These are phyloP conservation scores for Talaromyces sp. DNA, from an alignment of 2,329 filamentous ascomycete species.

Conservation along the genomic window DNA sequence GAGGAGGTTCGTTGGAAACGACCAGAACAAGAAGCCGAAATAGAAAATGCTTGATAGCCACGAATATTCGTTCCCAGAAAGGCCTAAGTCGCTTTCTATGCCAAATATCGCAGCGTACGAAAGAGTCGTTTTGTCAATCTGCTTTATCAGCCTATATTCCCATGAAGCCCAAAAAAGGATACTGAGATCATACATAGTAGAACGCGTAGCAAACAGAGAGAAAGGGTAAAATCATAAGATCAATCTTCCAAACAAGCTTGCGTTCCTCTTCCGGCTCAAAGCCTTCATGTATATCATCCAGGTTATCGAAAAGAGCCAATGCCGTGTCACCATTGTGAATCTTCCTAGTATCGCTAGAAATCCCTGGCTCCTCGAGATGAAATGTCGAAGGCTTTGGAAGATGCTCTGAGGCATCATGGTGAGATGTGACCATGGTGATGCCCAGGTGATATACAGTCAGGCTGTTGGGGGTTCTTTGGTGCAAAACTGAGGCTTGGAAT, in stretches of 20 bases:
- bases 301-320: constrained; percentile 48
- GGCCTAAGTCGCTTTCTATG: constrained; percentile 49
- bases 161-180: neutral
- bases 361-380: constrained; percentile 6
- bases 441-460: neutral
- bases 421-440: neutral
- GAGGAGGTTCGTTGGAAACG: constrained; percentile 16
- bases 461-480: neutral
- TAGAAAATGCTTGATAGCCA: constrained; percentile 49
- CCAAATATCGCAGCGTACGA: constrained; percentile 56
- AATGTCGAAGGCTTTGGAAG: neutral
- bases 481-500: too few species aligned
- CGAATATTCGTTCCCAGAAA: constrained; percentile 42
- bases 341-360: constrained; percentile 18
- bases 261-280: constrained; percentile 49
- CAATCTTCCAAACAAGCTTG: constrained; percentile 54
- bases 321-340: constrained; percentile 49
- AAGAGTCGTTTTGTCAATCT: constrained; percentile 30
- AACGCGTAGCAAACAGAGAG: constrained; percentile 54
- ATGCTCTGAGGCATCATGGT: neutral
- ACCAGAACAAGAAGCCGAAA: constrained; percentile 41
- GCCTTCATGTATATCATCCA: constrained; percentile 45
- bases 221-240: constrained; percentile 57
- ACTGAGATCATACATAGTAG: constrained; percentile 35
- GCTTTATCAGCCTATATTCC: neutral